Conservation (phyloP, 768 basidiomycete species). For the Pleurotus tuoliensis region DNA sequence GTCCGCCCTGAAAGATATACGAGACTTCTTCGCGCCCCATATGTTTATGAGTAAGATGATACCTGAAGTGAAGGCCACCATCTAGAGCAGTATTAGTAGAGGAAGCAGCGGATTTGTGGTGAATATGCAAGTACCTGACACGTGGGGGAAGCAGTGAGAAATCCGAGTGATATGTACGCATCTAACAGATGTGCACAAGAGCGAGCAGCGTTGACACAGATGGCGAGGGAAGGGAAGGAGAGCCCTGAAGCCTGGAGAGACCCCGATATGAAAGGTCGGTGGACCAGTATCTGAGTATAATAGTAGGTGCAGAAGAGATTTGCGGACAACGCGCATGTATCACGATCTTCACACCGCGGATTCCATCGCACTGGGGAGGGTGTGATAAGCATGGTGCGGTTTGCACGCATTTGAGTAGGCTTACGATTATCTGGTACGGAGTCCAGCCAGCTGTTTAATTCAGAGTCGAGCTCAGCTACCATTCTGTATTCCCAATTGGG, state of each 20-base stretch:
- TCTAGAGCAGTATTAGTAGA: conserved; percentile 13
- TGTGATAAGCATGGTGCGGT: neutral
- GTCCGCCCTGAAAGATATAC: conserved; percentile 24
- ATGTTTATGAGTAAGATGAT: conserved; percentile 48
- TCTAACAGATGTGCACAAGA: conserved; percentile 57
- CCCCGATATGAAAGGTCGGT: conserved; percentile 65
- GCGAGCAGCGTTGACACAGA: conserved; percentile 69
- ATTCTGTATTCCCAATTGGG: conserved; percentile 46
- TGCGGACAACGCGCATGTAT: conserved; percentile 19
- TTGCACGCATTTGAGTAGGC: conserved; percentile 1
- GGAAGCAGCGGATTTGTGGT: neutral
- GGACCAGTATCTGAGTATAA: conserved; percentile 51
- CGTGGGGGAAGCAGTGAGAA: conserved; percentile 9
- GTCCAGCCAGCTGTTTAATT: conserved; percentile 60
- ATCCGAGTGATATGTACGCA: conserved; percentile 15
- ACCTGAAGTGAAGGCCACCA: conserved; percentile 17
- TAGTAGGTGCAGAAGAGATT: conserved; percentile 17
- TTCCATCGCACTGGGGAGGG: conserved; percentile 29
- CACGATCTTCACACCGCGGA: conserved; percentile 15
- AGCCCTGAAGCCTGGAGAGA: conserved; percentile 31
- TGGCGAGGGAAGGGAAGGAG: conserved; percentile 54
- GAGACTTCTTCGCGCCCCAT: conserved; percentile 37
- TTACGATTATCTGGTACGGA: conserved; percentile 44
- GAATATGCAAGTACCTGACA: conserved; percentile 10
- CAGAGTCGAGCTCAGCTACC: conserved; percentile 59